Base-by-base conservation (phyloP, 495 filamentous ascomycete genomes). In the Rhypophila decipiens region DNA sequence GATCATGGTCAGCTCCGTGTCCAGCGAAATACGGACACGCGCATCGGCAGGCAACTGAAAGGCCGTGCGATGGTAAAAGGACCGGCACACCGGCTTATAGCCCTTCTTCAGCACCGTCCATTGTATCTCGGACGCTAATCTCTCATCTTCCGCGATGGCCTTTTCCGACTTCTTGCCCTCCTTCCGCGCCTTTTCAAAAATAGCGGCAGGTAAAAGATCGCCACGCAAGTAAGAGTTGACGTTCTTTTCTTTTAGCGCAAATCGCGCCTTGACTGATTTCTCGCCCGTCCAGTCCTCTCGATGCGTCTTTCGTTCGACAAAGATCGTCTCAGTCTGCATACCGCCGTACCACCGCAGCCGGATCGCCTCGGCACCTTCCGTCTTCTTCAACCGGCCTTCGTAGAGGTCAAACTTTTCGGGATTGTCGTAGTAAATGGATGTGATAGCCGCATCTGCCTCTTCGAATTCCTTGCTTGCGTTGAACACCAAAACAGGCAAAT, bases 281-380 rank as follows among this genome's bases (percentile, higher is more conserved):
- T 97, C 93, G 13, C 93, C 93, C 0, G 93, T 99, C 93, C 93
- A 99, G 64, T 99, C 93, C 65, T 99, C 93, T 10, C 93, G 84
- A 69, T 99, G 93, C 5, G 93, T 97, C 70, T 99, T 99, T 29
- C 93, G 78, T 73, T 99, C 93, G 39, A 99, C 86, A 60, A 97
- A 99, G 31, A 97, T 90, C 34, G 88, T 90, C 52, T 96, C 88
- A 44, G 72, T 86, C 46, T 90, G 79, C 91, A 97, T 96, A 17
- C 86, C 89, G 49, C 93, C 93, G 59, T 99, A 99, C 93, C 93
- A 99, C 45, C 93, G 82, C 43, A 99, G 73, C 56, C 93, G 88
- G 49, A 96, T 94, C 13, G 93, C 93, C 71, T 99, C 93, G 2
- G 93, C 93, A 40, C 93, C 93, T 65, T 99, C 93, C 0, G 90